Percentiles rank a stretch among this genome's conserved stretches.
Conservation (phyloP, 139 green algal species). For the Trebouxia sp. region DNA sequence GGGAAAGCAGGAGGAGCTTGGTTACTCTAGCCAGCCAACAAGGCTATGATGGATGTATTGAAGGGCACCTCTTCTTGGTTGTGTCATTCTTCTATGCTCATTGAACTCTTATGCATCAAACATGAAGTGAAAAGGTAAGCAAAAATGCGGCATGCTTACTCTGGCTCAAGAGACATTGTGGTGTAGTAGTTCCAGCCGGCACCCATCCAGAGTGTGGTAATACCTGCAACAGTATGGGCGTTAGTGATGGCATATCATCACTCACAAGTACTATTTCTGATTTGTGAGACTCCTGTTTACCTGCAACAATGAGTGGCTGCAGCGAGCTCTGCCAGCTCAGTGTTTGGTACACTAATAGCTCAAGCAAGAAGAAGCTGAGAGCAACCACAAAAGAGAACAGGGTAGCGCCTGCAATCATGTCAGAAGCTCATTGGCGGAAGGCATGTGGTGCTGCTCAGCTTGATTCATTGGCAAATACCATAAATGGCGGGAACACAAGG, state of each 20-base stretch:
- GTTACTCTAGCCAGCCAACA: too few species aligned
- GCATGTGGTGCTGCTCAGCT: background rate
- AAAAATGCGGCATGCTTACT: background rate
- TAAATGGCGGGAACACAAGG: slow-evolving; percentile 73
- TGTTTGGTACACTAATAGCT: slow-evolving; percentile 77
- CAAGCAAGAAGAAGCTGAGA: slow-evolving; percentile 70
- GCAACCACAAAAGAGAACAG: slow-evolving; percentile 80
- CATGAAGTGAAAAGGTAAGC: background rate
- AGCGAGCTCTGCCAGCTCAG: slow-evolving; percentile 60
- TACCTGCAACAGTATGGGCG: slow-evolving; percentile 34
- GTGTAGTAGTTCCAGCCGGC: slow-evolving; percentile 79
- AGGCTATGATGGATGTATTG: background rate
- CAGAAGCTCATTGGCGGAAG: background rate
- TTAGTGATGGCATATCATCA: background rate
- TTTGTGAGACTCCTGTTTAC: slow-evolving; percentile 34
- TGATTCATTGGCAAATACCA: slow-evolving; percentile 43
- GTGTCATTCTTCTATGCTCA: background rate
- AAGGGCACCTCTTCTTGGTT: background rate
- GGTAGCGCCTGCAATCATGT: slow-evolving; percentile 60
- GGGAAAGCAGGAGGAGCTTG: too few species aligned
- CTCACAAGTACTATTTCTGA: background rate
- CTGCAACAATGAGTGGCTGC: slow-evolving; percentile 71
- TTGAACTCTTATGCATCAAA: background rate
- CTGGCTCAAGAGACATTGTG: slow-evolving; percentile 9
- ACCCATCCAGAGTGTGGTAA: slow-evolving; percentile 74